Evolutionary conservation across 345 rosid genomes (phyloP), one percentile per base, ranked within the genome.

Genomic region (Boechera stricta): DNA sequence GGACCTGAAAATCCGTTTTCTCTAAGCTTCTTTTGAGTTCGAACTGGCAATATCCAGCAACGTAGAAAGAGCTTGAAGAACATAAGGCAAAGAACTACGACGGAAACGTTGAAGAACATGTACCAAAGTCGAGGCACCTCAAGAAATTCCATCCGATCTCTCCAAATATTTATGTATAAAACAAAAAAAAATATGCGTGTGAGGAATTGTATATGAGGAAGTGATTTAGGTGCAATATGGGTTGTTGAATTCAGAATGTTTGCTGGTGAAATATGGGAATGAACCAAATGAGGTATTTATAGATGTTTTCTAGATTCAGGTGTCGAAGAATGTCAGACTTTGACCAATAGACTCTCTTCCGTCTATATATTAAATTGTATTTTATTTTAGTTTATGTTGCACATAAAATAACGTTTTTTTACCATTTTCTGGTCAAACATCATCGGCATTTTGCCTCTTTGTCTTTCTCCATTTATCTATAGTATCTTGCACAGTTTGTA

Each of bases 1-100:
- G 99, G 99, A 58, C 98, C 99, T 12, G 38, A 15, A 49, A 95
- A 90, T 42, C 99, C 98, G 57, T 83, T 87, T 35, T 54, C 84
- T 76, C 59, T 81, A 60, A 92, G 84, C 87, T 86, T 89, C 52
- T 57, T 78, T 56, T 79, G 84, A 24, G 90, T 85, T 60, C 65
- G 76, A 31, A 58, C 35, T 0, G 99, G 98, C 4, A 42, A 80
- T 77, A 92, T 71, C 96, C 97, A 89, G 76, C 86, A 92, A 49
- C 82, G 74, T 28, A 86, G 65, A n/a, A 86, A 10, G 31, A 88
- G 72, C 71, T 63, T 88, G 69, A 81, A 77, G 61, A 79, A 76
- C 41, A 77, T 31, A 26, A 78, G 71, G 4, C 86, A 53, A 55
- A 85, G 26, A 73, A 82, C 4, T 47, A 74, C 21, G 2, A 73